Evolutionary conservation across 345 rosid genomes (phyloP).

Genomic region (Eutrema yunnanense): DNA sequence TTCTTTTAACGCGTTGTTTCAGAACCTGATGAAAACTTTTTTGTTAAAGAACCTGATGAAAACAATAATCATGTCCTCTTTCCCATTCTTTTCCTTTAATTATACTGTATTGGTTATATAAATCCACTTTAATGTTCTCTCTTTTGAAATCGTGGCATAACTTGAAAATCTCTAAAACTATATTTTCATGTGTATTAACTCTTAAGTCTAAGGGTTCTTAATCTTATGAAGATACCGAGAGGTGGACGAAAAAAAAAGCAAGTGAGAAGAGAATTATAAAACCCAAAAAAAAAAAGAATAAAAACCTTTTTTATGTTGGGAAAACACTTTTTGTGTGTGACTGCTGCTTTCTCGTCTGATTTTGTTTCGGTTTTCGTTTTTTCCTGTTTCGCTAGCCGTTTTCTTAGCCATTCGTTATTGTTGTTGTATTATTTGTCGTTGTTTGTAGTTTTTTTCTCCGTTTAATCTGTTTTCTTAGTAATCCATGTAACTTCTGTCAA

Average conservation of each 20-base stretch:
- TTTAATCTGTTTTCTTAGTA: too few species aligned
- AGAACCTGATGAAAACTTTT: conserved; percentile 20
- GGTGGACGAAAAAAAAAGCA: neutral
- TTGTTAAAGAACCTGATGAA: conserved; percentile 28
- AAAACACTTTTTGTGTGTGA: neutral
- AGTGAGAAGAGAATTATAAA: too few species aligned
- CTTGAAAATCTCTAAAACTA: neutral
- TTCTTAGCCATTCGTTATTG: too few species aligned
- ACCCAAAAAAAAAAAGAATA: neutral
- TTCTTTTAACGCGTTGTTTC: conserved; percentile 32
- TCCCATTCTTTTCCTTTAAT: neutral
- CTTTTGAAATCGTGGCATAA: neutral
- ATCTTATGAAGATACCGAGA: neutral
- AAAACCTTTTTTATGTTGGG: neutral
- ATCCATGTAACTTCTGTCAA: too few species aligned
- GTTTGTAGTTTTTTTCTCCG: too few species aligned
- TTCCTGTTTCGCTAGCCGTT: too few species aligned
- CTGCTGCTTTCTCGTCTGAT: too few species aligned
- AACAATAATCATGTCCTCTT: conserved; percentile 11
- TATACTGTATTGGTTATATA: neutral
- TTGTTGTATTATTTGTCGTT: too few species aligned
- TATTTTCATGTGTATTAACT: neutral
- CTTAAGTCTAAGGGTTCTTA: too few species aligned
- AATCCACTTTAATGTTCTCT: conserved; percentile 1
- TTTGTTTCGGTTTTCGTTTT: too few species aligned